phyloP scores from a whole-genome alignment of 306 rosid genomes.

The Cicer bijugum region DNA sequence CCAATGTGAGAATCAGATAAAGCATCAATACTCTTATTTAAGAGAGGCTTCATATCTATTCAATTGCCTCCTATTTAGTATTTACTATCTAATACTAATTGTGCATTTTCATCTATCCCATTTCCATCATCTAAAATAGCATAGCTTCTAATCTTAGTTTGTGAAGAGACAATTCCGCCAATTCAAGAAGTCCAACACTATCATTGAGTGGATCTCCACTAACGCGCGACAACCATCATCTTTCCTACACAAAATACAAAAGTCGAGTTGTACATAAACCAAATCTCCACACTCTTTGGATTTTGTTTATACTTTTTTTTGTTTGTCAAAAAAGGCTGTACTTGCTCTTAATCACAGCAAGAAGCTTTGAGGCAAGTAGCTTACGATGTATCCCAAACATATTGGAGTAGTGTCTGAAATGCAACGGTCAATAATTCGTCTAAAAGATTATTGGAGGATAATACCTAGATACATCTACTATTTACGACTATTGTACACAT shows the following conservation, averaged over 20 bases:
- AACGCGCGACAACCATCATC: neutral
- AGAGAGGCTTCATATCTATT: neutral
- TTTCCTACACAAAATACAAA: neutral
- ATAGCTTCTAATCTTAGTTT: neutral
- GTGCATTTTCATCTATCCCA: neutral
- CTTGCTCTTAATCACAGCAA: neutral
- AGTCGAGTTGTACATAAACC: neutral
- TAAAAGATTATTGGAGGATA: neutral
- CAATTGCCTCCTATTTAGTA: slow-evolving; percentile 5
- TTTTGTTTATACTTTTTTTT: neutral
- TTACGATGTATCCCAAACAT: neutral
- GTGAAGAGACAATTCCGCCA: neutral
- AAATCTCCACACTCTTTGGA: neutral
- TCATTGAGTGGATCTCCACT: neutral
- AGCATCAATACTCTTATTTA: neutral
- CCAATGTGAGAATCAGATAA: neutral
- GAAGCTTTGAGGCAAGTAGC: slow-evolving; percentile 3
- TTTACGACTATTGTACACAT: neutral
- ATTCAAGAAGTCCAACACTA: neutral
- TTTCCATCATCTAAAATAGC: slow-evolving; percentile 9
- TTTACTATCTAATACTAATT: slow-evolving; percentile 5
- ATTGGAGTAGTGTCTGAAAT: neutral
- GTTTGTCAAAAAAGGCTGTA: neutral
- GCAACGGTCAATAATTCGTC: neutral
- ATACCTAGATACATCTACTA: neutral